Conservation (phyloP, 345 rosid species). For the Brassica juncea region DNA sequence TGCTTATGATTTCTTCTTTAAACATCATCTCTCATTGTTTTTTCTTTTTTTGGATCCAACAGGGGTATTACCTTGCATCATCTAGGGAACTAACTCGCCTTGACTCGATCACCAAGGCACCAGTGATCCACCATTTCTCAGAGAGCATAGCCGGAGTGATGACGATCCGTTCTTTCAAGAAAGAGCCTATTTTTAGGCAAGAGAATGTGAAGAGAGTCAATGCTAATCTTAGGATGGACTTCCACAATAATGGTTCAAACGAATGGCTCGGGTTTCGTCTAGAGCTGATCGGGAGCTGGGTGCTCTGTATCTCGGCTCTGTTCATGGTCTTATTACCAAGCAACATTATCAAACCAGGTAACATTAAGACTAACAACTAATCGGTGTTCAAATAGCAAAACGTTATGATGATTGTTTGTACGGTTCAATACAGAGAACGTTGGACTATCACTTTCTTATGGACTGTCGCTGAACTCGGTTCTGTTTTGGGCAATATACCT, state of each 20-base stretch:
- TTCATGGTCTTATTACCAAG: constrained; percentile 86
- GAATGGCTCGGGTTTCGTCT: constrained; percentile 92
- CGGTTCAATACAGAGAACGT: constrained; percentile 59
- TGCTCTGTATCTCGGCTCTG: constrained; percentile 71
- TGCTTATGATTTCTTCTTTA: background rate
- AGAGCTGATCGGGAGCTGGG: constrained; percentile 73
- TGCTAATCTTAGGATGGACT: constrained; percentile 77
- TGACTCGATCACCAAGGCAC: constrained; percentile 97
- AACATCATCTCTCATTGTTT: background rate
- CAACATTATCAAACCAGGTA: constrained; percentile 82
- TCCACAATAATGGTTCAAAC: constrained; percentile 87
- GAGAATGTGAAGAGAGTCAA: constrained; percentile 79
- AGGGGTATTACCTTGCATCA: constrained; percentile 87
- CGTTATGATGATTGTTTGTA: background rate
- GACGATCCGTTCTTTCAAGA: constrained; percentile 79
- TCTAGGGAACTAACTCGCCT: constrained; percentile 92
- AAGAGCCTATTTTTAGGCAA: constrained; percentile 54
- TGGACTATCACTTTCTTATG: constrained; percentile 91
- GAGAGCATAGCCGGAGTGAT: constrained; percentile 91
- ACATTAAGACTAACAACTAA: background rate
- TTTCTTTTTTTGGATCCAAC: constrained; percentile 22
- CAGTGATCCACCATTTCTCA: constrained; percentile 94
- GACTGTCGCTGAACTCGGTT: constrained; percentile 76
- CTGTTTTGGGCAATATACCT: constrained; percentile 76
- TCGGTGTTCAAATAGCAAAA: background rate